Evolutionary conservation across 2,329 filamentous ascomycete species (phyloP).

Genomic region (Neurospora sp.): DNA sequence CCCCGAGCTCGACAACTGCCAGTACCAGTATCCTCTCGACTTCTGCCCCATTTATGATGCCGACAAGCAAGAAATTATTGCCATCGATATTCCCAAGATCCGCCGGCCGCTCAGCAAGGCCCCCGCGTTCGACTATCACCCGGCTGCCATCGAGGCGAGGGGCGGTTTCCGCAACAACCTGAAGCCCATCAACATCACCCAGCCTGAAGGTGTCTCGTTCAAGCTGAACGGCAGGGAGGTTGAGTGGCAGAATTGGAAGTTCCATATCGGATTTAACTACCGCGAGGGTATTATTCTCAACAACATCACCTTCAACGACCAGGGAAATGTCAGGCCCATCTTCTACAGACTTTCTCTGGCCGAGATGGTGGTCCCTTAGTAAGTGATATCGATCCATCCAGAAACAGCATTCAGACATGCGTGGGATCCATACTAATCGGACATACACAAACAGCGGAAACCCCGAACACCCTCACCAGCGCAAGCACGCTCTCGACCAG

Average conservation of each 20-base stretch:
- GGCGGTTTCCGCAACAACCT: slow-evolving; percentile 70
- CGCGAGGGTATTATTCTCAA: slow-evolving; percentile 83
- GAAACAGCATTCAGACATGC: not conserved
- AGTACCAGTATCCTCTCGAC: slow-evolving; percentile 86
- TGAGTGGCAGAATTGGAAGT: slow-evolving; percentile 87
- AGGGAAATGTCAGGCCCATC: slow-evolving; percentile 63
- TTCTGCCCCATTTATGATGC: slow-evolving; percentile 89
- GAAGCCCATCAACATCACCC: slow-evolving; percentile 67
- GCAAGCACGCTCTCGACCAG: slow-evolving; percentile 74
- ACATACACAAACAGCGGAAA: slow-evolving; percentile 40
- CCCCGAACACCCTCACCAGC: slow-evolving; percentile 68
- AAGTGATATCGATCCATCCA: not conserved
- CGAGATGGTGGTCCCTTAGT: slow-evolving; percentile 88
- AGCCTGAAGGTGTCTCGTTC: slow-evolving; percentile 80
- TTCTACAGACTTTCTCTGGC: slow-evolving; percentile 85
- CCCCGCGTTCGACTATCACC: slow-evolving; percentile 70
- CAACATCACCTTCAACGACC: slow-evolving; percentile 84
- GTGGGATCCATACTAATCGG: not conserved
- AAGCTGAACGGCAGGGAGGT: slow-evolving; percentile 63
- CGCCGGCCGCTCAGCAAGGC: slow-evolving; percentile 65
- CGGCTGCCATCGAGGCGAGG: slow-evolving; percentile 58
- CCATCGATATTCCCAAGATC: slow-evolving; percentile 74
- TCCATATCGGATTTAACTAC: slow-evolving; percentile 93
- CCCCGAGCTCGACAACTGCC: slow-evolving; percentile 72
- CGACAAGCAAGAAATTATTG: slow-evolving; percentile 66